Evolutionary conservation across 2,329 filamentous ascomycete species (phyloP).

Genomic region (Botrytis porri): DNA sequence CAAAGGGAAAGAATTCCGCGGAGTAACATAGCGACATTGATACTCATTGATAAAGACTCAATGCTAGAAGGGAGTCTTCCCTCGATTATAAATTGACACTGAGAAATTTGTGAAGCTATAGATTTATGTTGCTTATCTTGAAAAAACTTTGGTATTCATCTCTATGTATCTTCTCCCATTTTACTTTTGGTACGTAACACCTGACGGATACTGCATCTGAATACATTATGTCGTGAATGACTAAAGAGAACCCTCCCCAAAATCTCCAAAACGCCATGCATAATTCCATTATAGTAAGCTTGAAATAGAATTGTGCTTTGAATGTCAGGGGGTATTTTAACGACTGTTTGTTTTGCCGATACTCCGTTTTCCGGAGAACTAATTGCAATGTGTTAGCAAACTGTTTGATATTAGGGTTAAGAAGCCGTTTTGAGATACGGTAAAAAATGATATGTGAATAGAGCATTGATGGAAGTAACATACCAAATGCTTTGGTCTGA

Average conservation of each 20-base stretch:
- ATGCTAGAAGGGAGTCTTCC: neutral
- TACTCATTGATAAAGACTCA: neutral
- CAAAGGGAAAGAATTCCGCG: neutral
- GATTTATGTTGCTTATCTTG: neutral
- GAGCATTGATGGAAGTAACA: constrained; percentile 40
- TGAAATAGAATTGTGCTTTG: constrained; percentile 13
- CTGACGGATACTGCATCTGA: constrained; percentile 14
- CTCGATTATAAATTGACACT: no score
- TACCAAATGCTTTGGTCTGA: constrained; percentile 88
- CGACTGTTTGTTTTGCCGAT: constrained; percentile 83
- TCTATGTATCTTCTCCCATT: neutral
- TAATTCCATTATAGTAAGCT: constrained; percentile 13
- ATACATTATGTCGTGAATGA: constrained; percentile 16
- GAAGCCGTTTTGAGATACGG: neutral
- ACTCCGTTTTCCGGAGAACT: constrained; percentile 88
- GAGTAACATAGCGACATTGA: neutral
- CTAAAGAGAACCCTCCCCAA: constrained; percentile 11
- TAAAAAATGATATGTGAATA: neutral
- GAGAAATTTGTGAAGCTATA: neutral
- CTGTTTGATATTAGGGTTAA: neutral
- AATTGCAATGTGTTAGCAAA: constrained; percentile 37
- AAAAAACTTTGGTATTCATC: neutral
- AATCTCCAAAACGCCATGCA: constrained; percentile 17
- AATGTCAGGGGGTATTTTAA: constrained; percentile 42
- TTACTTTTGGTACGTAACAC: constrained; percentile 12